Conservation (phyloP, 1,139 yeast species). For the Kodamaea arcana region DNA sequence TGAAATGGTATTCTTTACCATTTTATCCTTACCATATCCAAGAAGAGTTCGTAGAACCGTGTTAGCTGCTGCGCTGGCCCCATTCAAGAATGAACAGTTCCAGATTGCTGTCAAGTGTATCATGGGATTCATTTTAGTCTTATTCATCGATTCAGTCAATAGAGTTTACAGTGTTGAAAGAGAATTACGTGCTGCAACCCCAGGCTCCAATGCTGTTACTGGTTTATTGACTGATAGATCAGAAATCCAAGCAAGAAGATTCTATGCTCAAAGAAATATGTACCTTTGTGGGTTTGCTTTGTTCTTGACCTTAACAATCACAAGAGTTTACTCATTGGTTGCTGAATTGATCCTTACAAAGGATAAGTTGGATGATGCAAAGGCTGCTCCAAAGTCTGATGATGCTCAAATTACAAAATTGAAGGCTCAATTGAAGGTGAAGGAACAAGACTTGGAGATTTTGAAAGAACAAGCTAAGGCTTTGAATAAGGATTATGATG, state of each 20-base stretch:
- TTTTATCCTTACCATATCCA: slow-evolving; percentile 85
- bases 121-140: slow-evolving; percentile 74
- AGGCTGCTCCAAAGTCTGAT: slow-evolving; percentile 26
- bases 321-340: slow-evolving; percentile 82
- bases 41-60: slow-evolving; percentile 66
- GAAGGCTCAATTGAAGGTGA: slow-evolving; percentile 52
- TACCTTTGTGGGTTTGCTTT: slow-evolving; percentile 94
- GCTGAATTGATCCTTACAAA: slow-evolving; percentile 63
- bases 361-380: slow-evolving; percentile 55
- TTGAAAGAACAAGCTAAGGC: slow-evolving; percentile 71
- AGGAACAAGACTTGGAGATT: slow-evolving; percentile 59
- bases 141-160: slow-evolving; percentile 86
- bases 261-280: slow-evolving; percentile 95
- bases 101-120: slow-evolving; percentile 79
- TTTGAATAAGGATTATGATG: slow-evolving; percentile 61
- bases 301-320: slow-evolving; percentile 79
- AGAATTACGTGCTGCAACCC: slow-evolving; percentile 45
- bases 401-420: slow-evolving; percentile 44
- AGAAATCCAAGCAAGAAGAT: slow-evolving; percentile 84
- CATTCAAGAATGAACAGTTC: slow-evolving; percentile 68
- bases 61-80: slow-evolving; percentile 59
- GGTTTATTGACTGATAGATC: slow-evolving; percentile 54
- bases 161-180: slow-evolving; percentile 69
- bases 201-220: slow-evolving; percentile 14
- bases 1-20: slow-evolving; percentile 79